Conservation (phyloP, 1,284 basidiomycete genomes). For the Kwoniella shivajii region DNA sequence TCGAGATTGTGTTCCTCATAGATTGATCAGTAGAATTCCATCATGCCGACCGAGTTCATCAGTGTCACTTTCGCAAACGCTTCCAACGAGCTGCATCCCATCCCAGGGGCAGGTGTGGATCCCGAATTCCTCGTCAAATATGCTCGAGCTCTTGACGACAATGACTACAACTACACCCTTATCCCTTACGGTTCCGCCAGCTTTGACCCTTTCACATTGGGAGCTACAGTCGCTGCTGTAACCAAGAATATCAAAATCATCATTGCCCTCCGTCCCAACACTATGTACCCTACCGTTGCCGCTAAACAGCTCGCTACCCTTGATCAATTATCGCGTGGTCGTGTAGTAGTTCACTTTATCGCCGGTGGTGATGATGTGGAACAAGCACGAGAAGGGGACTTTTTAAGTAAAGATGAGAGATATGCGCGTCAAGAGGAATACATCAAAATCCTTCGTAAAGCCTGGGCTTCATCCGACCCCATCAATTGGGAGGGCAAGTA, state of each 20-base stretch:
- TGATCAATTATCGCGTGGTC: slow-evolving; percentile 30
- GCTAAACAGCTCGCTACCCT: slow-evolving; percentile 39
- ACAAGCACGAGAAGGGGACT: slow-evolving; percentile 38
- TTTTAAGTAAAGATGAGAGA: slow-evolving; percentile 33
- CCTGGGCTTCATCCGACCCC: slow-evolving; percentile 30
- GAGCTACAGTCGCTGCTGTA: slow-evolving; percentile 28
- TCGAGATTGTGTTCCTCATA: no score
- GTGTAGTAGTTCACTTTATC: slow-evolving; percentile 41
- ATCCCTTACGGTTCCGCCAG: slow-evolving; percentile 32
- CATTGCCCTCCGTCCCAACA: slow-evolving; percentile 39
- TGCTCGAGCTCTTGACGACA: slow-evolving; percentile 36
- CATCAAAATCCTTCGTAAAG: slow-evolving; percentile 38
- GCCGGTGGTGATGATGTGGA: slow-evolving; percentile 38
- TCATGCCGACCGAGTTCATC: slow-evolving; percentile 38
- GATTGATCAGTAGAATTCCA: no score
- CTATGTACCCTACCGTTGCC: slow-evolving; percentile 40
- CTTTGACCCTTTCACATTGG: slow-evolving; percentile 41
- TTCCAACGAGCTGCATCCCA: slow-evolving; percentile 33
- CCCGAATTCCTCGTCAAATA: slow-evolving; percentile 37
- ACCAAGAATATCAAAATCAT: slow-evolving; percentile 37
- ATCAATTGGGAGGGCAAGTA: slow-evolving; percentile 42
- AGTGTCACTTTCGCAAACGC: slow-evolving; percentile 33
- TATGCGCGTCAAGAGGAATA: slow-evolving; percentile 40
- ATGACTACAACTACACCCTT: slow-evolving; percentile 39
- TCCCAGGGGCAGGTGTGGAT: slow-evolving; percentile 30